Conservation (phyloP, 768 basidiomycete species). For the Boletus rex-veris region DNA sequence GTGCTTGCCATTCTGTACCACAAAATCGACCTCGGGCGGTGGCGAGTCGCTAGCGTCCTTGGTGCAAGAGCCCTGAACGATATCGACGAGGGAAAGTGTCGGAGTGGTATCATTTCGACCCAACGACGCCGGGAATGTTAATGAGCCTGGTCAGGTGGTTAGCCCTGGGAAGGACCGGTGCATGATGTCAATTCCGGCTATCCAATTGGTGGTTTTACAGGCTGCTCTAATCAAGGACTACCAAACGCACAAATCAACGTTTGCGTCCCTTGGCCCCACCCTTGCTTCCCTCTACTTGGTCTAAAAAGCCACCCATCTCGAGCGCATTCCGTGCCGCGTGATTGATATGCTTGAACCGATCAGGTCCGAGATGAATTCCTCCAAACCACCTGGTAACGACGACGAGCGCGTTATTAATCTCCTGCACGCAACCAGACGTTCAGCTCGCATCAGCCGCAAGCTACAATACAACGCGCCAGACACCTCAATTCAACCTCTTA, state of each 20-base stretch:
- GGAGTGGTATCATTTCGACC: constrained; percentile 12
- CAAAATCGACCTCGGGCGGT: constrained; percentile 9
- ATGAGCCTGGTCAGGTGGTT: constrained; percentile 1
- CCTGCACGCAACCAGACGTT: constrained; percentile 40
- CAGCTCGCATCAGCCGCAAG: neutral
- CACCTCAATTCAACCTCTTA: constrained; percentile 30
- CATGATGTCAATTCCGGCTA: neutral
- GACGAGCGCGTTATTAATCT: constrained; percentile 80
- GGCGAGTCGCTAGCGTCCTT: constrained; percentile 7
- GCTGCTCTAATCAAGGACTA: neutral
- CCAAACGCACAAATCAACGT: constrained; percentile 14
- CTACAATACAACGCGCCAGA: neutral
- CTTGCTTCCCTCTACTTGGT: constrained; percentile 37
- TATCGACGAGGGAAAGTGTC: constrained; percentile 13
- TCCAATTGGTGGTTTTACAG: neutral
- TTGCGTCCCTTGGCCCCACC: constrained; percentile 25
- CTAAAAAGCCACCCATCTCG: constrained; percentile 83
- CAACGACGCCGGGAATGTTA: too few species aligned
- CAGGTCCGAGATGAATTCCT: constrained; percentile 86
- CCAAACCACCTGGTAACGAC: constrained; percentile 94
- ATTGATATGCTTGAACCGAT: constrained; percentile 91
- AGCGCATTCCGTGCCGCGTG: constrained; percentile 91
- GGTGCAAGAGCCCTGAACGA: constrained; percentile 20
- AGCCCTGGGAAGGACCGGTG: too few species aligned
- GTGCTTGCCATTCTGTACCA: constrained; percentile 56